Evolutionary conservation across 139 green algal genomes (phyloP).

Genomic region (Picochlorum sp.): DNA sequence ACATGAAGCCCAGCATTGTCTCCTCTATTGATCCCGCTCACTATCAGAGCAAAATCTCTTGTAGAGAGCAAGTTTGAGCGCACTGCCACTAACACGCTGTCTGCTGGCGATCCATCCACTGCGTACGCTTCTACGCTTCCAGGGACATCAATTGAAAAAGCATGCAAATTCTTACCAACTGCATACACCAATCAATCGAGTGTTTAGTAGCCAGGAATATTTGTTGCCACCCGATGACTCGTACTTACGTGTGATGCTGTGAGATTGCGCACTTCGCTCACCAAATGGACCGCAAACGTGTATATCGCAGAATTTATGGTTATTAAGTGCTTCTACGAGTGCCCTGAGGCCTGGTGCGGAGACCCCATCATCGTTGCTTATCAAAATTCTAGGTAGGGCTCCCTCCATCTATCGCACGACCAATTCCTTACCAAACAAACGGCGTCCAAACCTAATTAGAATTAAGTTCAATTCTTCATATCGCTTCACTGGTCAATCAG

Average conservation of each 20-base stretch:
- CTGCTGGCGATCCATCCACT: conserved; percentile 35
- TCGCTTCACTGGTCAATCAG: too few species aligned
- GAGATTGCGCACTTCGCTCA: conserved; percentile 44
- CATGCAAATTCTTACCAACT: conserved; percentile 26
- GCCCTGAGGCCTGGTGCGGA: conserved; percentile 43
- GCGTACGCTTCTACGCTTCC: conserved; percentile 10
- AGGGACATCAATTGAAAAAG: conserved; percentile 15
- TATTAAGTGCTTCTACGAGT: conserved; percentile 26
- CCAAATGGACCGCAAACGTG: conserved; percentile 35
- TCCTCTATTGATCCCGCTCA: conserved; percentile 65
- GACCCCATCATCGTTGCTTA: conserved; percentile 69
- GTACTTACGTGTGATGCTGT: conserved; percentile 46
- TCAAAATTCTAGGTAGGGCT: conserved; percentile 19
- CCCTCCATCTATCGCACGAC: background rate
- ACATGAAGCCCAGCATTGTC: conserved; percentile 73
- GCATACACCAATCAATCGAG: background rate
- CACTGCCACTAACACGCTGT: conserved; percentile 44
- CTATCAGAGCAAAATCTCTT: conserved; percentile 31
- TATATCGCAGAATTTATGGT: conserved; percentile 1
- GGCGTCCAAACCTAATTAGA: too few species aligned
- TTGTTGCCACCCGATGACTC: background rate
- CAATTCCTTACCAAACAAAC: too few species aligned
- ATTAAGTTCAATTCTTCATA: too few species aligned
- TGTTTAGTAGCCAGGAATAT: background rate
- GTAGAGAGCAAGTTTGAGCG: conserved; percentile 23